Evolutionary conservation across 192 early-diverging fungal species (phyloP).

Genomic region (Cetraspora pellucida): DNA sequence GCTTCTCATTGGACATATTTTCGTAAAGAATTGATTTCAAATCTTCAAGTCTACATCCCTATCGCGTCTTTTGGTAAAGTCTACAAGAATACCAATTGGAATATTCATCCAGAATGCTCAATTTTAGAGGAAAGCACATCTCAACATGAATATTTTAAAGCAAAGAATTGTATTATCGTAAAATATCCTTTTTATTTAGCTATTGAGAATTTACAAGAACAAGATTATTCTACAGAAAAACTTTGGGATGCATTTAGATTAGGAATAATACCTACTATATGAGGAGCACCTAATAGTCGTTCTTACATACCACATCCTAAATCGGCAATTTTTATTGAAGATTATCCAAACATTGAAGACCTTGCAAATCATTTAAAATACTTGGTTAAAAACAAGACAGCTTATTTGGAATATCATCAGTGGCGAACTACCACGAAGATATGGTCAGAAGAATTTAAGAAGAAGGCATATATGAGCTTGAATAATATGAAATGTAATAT

Average conservation of each 20-base stretch:
- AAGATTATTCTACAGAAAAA: background rate
- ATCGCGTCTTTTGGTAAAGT: background rate
- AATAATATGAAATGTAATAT: background rate
- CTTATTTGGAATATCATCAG: background rate
- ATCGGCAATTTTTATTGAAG: background rate
- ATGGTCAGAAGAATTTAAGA: background rate
- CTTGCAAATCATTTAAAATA: constrained; percentile 1
- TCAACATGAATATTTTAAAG: background rate
- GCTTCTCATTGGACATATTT: background rate
- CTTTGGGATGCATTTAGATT: background rate
- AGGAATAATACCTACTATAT: background rate
- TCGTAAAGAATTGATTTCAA: background rate
- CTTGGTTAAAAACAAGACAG: background rate
- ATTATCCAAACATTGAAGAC: background rate
- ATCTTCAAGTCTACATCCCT: background rate
- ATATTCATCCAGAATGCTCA: background rate
- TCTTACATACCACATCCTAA: background rate
- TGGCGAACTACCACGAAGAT: background rate
- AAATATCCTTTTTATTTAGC: background rate
- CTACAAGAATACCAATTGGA: background rate
- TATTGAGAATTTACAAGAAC: background rate
- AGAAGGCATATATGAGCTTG: background rate
- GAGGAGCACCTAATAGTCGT: background rate
- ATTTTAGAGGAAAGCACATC: background rate
- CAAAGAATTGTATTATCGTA: background rate